These are phyloP conservation scores for Cucurbita argyrosperma DNA, from an alignment of 306 rosid species.

Conservation along the genomic window DNA sequence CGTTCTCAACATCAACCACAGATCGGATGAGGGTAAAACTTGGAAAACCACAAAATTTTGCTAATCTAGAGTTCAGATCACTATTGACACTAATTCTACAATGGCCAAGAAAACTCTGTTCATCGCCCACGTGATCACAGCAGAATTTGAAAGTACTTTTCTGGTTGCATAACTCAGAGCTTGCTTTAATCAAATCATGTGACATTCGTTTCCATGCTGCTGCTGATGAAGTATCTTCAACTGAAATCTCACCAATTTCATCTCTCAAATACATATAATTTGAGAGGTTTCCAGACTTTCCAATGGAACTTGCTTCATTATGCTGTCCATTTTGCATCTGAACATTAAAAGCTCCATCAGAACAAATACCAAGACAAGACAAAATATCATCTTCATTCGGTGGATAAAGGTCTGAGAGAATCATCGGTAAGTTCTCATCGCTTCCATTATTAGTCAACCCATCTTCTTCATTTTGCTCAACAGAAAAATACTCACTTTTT, in stretches of 20 bases:
- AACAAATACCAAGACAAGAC: slow-evolving; percentile 38
- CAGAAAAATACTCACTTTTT: slow-evolving; percentile 18
- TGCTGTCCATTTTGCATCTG: slow-evolving; percentile 17
- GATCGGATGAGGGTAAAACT: slow-evolving; percentile 33
- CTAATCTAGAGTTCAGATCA: slow-evolving; percentile 26
- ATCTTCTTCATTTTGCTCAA: slow-evolving; percentile 31
- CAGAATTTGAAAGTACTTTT: slow-evolving; percentile 42
- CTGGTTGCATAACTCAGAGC: slow-evolving; percentile 43
- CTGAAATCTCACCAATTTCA: slow-evolving; percentile 76
- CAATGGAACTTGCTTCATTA: slow-evolving; percentile 15
- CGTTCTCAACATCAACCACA: slow-evolving; percentile 28
- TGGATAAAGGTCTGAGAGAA: slow-evolving; percentile 47
- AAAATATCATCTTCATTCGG: slow-evolving; percentile 62
- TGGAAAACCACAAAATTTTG: slow-evolving; percentile 45
- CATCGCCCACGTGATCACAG: slow-evolving; percentile 55
- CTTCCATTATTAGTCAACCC: slow-evolving; percentile 21
- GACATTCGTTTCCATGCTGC: slow-evolving; percentile 67
- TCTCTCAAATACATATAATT: slow-evolving; percentile 22
- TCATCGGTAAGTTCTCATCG: slow-evolving; percentile 44
- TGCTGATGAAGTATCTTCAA: slow-evolving; percentile 51
- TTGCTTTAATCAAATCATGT: slow-evolving; percentile 40
- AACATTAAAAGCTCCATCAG: slow-evolving; percentile 20
- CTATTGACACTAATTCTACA: slow-evolving; percentile 15
- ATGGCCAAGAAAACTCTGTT: slow-evolving; percentile 15
- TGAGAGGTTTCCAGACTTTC: slow-evolving; percentile 15